These are phyloP conservation scores for Linum tenue DNA, from an alignment of 345 rosid genomes.

Conservation along the genomic window DNA sequence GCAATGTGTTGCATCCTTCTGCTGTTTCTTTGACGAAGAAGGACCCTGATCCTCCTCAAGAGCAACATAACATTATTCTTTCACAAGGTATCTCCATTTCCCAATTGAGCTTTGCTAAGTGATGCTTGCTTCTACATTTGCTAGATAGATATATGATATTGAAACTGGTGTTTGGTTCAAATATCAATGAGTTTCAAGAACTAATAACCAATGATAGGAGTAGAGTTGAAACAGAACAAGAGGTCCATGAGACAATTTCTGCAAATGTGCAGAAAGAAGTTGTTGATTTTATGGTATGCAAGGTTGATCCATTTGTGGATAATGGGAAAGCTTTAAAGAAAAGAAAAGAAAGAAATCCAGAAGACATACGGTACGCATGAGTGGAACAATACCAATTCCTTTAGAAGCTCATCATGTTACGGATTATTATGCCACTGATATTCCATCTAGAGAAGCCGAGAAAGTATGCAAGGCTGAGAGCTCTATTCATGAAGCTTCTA, in stretches of 20 bases:
- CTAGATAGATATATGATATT: neutral
- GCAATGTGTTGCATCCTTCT: conserved; percentile 18
- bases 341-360: conserved; percentile 40
- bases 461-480: conserved; percentile 14
- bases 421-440: neutral
- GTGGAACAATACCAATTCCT: conserved; percentile 9
- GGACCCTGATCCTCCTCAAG: conserved; percentile 15
- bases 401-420: conserved; percentile 18
- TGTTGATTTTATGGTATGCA: neutral
- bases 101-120: neutral
- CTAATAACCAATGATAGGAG: conserved; percentile 6
- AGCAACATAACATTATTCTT: conserved; percentile 12
- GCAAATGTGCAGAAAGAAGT: conserved; percentile 1
- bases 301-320: conserved; percentile 11
- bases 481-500: conserved; percentile 13
- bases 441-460: too few species aligned
- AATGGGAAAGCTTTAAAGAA: conserved; percentile 30
- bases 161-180: neutral
- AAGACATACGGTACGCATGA: conserved; percentile 20
- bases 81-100: conserved; percentile 14
- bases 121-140: neutral
- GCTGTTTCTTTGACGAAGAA: conserved; percentile 19
- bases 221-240: conserved; percentile 13
- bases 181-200: conserved; percentile 2
- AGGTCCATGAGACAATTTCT: conserved; percentile 7